Evolutionary conservation across 1,284 basidiomycete genomes (phyloP).

Genomic region (Veloporphyrellus conicus): DNA sequence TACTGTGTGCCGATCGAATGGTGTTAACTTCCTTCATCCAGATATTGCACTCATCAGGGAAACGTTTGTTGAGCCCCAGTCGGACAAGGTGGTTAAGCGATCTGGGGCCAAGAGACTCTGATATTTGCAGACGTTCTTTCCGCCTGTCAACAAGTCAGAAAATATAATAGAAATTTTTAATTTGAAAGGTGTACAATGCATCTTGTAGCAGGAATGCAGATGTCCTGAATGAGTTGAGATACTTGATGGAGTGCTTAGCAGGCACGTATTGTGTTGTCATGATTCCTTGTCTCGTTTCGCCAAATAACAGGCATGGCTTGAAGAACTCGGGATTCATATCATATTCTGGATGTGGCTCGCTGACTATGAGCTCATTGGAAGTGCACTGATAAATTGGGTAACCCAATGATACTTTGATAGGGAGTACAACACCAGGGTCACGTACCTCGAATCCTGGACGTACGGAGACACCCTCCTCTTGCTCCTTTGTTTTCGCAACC

Average conservation of each 20-base stretch:
- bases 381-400: slow-evolving; percentile 13
- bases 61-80: slow-evolving; percentile 33
- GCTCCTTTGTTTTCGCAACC: slow-evolving; percentile 54
- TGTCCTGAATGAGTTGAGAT: slow-evolving; percentile 6
- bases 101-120: slow-evolving; percentile 24
- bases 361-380: slow-evolving; percentile 12
- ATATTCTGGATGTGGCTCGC: slow-evolving; percentile 20
- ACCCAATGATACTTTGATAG: background rate
- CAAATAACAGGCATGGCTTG: slow-evolving; percentile 31
- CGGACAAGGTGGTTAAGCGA: slow-evolving; percentile 32
- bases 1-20: slow-evolving; percentile 5
- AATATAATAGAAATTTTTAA: background rate
- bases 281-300: slow-evolving; percentile 36
- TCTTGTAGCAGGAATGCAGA: slow-evolving; percentile 18
- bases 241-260: slow-evolving; percentile 10
- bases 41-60: slow-evolving; percentile 21
- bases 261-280: slow-evolving; percentile 29
- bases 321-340: slow-evolving; percentile 23
- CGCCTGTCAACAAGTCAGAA: slow-evolving; percentile 22
- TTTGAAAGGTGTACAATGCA: slow-evolving; percentile 16
- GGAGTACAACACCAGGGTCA: background rate
- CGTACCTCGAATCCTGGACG: slow-evolving; percentile 42
- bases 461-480: slow-evolving; percentile 48
- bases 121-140: slow-evolving; percentile 29
- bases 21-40: slow-evolving; percentile 25